Conservation (phyloP, 495 filamentous ascomycete species). For the Neurospora tetraspora region DNA sequence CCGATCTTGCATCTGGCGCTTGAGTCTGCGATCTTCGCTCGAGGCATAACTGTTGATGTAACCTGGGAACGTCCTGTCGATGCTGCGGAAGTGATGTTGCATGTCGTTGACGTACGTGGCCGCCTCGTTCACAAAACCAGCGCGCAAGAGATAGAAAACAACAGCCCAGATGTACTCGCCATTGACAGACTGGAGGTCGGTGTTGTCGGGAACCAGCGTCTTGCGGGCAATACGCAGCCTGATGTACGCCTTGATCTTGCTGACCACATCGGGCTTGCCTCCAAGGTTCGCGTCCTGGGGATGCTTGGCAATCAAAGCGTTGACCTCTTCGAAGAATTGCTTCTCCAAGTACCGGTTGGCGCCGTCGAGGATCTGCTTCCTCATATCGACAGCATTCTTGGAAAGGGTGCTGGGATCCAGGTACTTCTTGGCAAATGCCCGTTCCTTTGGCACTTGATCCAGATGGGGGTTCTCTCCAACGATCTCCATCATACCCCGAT, state of each 20-base stretch:
- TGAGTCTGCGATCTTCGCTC: slow-evolving; percentile 61
- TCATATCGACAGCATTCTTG: slow-evolving; percentile 45
- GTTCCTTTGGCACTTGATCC: slow-evolving; percentile 52
- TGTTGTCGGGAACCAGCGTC: slow-evolving; percentile 67
- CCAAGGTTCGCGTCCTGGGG: slow-evolving; percentile 83
- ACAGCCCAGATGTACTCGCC: slow-evolving; percentile 87
- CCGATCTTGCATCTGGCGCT: slow-evolving; percentile 65
- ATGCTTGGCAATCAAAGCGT: slow-evolving; percentile 65
- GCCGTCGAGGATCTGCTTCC: slow-evolving; percentile 66
- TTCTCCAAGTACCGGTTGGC: slow-evolving; percentile 68
- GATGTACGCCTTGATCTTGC: slow-evolving; percentile 88
- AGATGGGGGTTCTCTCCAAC: slow-evolving; percentile 52
- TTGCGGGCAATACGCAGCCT: slow-evolving; percentile 63
- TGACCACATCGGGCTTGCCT: slow-evolving; percentile 74
- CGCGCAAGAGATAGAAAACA: slow-evolving; percentile 83
- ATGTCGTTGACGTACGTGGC: slow-evolving; percentile 76
- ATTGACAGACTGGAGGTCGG: slow-evolving; percentile 60
- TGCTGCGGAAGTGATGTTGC: slow-evolving; percentile 64
- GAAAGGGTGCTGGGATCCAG: slow-evolving; percentile 60
- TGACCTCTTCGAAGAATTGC: slow-evolving; percentile 60
- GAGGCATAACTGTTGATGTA: slow-evolving; percentile 75
- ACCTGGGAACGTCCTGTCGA: slow-evolving; percentile 83
- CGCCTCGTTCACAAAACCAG: slow-evolving; percentile 74
- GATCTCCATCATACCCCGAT: slow-evolving; percentile 65
- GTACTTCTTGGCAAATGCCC: slow-evolving; percentile 67